Conservation (phyloP, 2,329 filamentous ascomycete genomes). For the Bimuria novae-zelandiae region DNA sequence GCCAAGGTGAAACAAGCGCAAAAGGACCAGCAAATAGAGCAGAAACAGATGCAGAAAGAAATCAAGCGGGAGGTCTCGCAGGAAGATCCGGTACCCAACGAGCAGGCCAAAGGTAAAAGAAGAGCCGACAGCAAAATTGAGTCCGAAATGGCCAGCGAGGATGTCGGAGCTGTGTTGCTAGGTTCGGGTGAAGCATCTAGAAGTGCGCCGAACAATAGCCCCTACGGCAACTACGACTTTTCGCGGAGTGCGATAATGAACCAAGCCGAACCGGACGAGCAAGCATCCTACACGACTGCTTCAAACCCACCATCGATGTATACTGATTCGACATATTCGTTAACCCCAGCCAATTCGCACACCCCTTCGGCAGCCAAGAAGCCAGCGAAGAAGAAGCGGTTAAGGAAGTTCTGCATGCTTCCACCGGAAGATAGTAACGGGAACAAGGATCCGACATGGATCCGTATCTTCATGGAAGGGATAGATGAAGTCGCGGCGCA, state of each 20-base stretch:
- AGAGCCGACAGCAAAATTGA: slow-evolving; percentile 15
- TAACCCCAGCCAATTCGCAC: slow-evolving; percentile 25
- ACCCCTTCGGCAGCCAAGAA: slow-evolving; percentile 6
- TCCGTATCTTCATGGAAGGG: slow-evolving; percentile 77
- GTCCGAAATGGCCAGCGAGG: slow-evolving; percentile 21
- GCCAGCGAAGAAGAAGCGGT: slow-evolving; percentile 53
- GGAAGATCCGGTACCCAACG: slow-evolving; percentile 12
- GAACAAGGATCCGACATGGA: slow-evolving; percentile 71
- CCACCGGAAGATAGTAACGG: slow-evolving; percentile 63
- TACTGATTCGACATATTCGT: slow-evolving; percentile 26
- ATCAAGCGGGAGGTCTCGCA: slow-evolving; percentile 18
- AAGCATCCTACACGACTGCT: slow-evolving; percentile 16
- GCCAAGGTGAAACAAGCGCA: slow-evolving; percentile 31
- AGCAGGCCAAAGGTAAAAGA: slow-evolving; percentile 10
- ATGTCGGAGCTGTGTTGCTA: slow-evolving; percentile 28
- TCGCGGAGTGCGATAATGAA: slow-evolving; percentile 37
- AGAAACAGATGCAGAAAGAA: slow-evolving; percentile 32
- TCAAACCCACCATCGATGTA: slow-evolving; percentile 4
- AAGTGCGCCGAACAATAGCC: slow-evolving; percentile 9
- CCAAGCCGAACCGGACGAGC: slow-evolving; percentile 31
- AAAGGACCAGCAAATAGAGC: slow-evolving; percentile 29
- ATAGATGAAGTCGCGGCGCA: slow-evolving; percentile 87
- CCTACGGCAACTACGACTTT: slow-evolving; percentile 36
- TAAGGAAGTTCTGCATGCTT: slow-evolving; percentile 79
- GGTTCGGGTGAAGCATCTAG: slow-evolving; percentile 8